Evolutionary conservation across 192 early-diverging fungal species (phyloP), one percentile per base, ranked within the genome.

Genomic region (Entrophospora sp.): DNA sequence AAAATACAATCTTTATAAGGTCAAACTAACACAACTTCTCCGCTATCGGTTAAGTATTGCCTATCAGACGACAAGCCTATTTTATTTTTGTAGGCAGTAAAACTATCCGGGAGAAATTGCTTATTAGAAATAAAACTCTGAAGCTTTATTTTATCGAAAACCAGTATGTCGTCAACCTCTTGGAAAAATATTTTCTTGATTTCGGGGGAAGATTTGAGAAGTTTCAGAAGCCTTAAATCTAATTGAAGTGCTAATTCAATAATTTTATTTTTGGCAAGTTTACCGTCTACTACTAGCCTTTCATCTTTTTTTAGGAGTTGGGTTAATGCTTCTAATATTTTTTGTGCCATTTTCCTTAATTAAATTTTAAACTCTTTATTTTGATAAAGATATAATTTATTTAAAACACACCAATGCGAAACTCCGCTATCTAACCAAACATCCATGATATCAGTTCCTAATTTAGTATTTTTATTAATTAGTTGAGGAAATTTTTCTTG

Each of bases 1-100:
- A 49, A 49, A 49, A 49, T 49, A 49, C 46, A 49, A 49, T 49
- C 46, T 49, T 49, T 49, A 49, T 49, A 49, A 22, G 46, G 46
- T 49, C 46, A 49, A 24, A 22, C 46, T 9, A 49, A 49, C 16
- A 28, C 46, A 22, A 49, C 25, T 49, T 49, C 46, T 4, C 46
- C 46, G 24, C 46, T 49, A 49, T 49, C 24, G 24, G 46, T 22
- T 22, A 49, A 22, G 24, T 49, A 49, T 49, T 49, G 46, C 46
- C 25, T 14, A 22, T 49, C 25, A 10, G 46, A 14, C 46, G 9
- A 2, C 24, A 49, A 22, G 16, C 46, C 46, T 14, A 49, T 28
- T 49, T 49, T 49, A 22, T 49, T 49, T 49, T 49, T 49, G 9
- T 49, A 49, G 3, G 16, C 18, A 22, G 46, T 49, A 49, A 49